Conservation (phyloP, 2,329 filamentous ascomycete genomes). For the Trichoderma sp. region DNA sequence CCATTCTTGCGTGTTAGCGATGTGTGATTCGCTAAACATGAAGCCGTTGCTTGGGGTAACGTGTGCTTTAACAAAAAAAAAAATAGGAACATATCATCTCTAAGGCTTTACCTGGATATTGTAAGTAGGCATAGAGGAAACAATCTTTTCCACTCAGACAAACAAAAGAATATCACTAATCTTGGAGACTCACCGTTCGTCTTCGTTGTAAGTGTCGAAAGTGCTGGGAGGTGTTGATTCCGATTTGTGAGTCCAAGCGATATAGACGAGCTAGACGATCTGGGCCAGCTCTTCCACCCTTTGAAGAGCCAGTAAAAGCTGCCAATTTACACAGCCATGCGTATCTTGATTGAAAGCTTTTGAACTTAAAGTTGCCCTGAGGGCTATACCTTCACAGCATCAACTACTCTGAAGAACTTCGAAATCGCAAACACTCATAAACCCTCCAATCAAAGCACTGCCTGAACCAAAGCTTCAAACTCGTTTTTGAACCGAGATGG, state of each 20-base stretch:
- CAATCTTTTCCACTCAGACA: no score
- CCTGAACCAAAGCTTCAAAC: background rate
- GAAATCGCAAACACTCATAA: background rate
- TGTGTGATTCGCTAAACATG: no score
- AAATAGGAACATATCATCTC: no score
- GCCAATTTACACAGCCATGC: background rate
- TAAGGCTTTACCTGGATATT: no score
- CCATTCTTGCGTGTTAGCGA: no score
- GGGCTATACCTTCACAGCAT: background rate
- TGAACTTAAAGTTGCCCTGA: background rate
- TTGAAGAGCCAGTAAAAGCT: background rate
- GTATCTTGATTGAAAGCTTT: background rate
- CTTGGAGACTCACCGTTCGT: no score
- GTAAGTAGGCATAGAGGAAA: no score
- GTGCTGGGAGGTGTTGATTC: background rate
- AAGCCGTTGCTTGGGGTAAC: no score
- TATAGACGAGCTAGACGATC: slow-evolving; percentile 3
- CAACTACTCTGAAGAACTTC: background rate
- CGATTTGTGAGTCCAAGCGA: background rate
- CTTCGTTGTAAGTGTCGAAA: background rate
- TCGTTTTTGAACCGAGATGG: slow-evolving; percentile 26
- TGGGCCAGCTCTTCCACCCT: background rate
- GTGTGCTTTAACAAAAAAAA: no score
- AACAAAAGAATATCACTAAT: no score
- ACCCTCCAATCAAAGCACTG: background rate